Evolutionary conservation across 768 basidiomycete species (phyloP).

Genomic region (Trametes cingulata): DNA sequence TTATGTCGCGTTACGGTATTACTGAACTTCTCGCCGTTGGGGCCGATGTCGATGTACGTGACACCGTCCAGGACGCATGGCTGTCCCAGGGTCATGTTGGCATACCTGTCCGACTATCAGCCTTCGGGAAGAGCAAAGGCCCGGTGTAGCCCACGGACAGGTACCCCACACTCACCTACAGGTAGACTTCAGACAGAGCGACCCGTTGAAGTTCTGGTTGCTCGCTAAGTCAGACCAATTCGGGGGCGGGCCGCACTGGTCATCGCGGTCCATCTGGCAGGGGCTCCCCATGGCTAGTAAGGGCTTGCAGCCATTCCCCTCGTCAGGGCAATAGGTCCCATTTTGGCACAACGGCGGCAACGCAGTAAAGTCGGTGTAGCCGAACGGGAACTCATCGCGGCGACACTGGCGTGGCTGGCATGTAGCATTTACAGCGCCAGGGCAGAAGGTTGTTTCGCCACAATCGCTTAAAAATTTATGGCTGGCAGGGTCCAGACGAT

Average conservation of each 20-base stretch:
- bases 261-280: constrained; percentile 67
- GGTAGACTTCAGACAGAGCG: constrained; percentile 55
- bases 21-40: constrained; percentile 40
- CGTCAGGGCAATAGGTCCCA: constrained; percentile 68
- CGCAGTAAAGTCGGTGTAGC: constrained; percentile 37
- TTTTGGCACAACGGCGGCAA: constrained; percentile 55
- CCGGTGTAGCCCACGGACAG: too few relatives aligned
- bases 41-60: constrained; percentile 49
- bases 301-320: constrained; percentile 55
- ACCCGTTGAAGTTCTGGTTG: constrained; percentile 49
- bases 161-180: constrained; percentile 51
- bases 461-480: constrained; percentile 65
- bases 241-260: constrained; percentile 46
- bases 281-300: constrained; percentile 43
- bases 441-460: constrained; percentile 58
- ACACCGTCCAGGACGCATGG: constrained; percentile 55
- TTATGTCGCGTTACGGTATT: constrained; percentile 60
- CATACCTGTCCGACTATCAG: constrained; percentile 41
- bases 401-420: constrained; percentile 59
- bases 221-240: constrained; percentile 44
- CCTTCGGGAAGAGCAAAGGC: not conserved
- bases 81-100: constrained; percentile 53
- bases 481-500: constrained; percentile 52
- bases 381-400: constrained; percentile 61
- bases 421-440: constrained; percentile 31